Evolutionary conservation across 2,329 filamentous ascomycete species (phyloP).

Genomic region (Nothopassalora personata): DNA sequence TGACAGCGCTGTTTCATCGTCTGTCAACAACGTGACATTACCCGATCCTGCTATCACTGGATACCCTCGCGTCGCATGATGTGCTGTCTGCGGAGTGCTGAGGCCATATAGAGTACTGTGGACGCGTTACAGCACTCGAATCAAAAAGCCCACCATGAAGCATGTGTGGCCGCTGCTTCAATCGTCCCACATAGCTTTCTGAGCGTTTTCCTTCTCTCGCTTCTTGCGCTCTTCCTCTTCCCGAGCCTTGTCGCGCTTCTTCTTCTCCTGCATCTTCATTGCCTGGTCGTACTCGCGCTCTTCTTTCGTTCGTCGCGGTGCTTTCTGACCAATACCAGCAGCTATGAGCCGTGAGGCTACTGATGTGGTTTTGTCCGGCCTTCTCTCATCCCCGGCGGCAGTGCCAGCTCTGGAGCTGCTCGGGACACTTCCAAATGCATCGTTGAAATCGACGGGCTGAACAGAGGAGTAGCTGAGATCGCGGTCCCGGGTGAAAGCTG

Average conservation of each 20-base stretch:
- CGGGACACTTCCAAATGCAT: constrained; percentile 3
- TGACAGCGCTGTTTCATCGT: too few relatives aligned
- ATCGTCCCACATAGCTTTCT: constrained; percentile 78
- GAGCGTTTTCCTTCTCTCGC: constrained; percentile 66
- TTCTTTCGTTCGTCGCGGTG: constrained; percentile 78
- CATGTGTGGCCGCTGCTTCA: constrained; percentile 27
- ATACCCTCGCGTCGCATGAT: not conserved
- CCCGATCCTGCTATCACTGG: not conserved
- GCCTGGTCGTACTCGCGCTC: constrained; percentile 80
- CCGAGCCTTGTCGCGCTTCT: constrained; percentile 65
- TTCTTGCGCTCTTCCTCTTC: constrained; percentile 59
- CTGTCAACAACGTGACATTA: not conserved
- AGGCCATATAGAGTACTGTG: too few relatives aligned
- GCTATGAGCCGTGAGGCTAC: constrained; percentile 88
- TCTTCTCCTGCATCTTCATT: constrained; percentile 77
- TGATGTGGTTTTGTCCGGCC: constrained; percentile 87
- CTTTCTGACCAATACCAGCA: constrained; percentile 73
- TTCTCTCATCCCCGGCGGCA: constrained; percentile 25
- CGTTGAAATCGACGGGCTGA: constrained; percentile 22
- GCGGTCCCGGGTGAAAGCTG: constrained; percentile 31
- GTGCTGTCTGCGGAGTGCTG: not conserved
- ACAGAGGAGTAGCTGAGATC: constrained; percentile 22
- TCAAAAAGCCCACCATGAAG: not conserved
- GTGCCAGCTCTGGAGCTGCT: not conserved
- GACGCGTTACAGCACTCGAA: too few relatives aligned